A percentile compares a stretch with the other conserved stretches of the same genome.
phyloP scores from a whole-genome alignment of 495 filamentous ascomycete genomes.

The Glonium stellatum region DNA sequence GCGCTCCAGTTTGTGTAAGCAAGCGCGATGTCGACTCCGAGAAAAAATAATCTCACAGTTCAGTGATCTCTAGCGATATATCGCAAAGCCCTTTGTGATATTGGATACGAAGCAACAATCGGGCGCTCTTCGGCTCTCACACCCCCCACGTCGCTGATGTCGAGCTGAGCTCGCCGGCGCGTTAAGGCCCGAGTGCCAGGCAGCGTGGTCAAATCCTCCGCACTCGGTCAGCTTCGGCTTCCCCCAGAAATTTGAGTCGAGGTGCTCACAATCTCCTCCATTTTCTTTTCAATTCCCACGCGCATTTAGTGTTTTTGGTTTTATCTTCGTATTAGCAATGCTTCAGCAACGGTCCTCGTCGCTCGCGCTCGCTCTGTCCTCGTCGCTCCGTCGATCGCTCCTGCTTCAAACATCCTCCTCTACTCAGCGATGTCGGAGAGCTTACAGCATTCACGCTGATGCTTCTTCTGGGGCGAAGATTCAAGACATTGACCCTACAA shows the following conservation, averaged over 20 bases:
- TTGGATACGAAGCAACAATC: too few relatives aligned
- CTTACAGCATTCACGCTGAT: slow-evolving; percentile 34
- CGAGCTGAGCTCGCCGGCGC: slow-evolving; percentile 1
- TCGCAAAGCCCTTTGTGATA: slow-evolving; percentile 7
- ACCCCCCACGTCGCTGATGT: not conserved
- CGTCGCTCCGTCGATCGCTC: slow-evolving; percentile 14
- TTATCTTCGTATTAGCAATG: slow-evolving; percentile 8
- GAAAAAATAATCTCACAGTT: too few relatives aligned
- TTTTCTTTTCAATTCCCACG: slow-evolving; percentile 3
- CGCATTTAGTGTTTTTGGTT: not conserved
- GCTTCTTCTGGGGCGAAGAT: slow-evolving; percentile 32
- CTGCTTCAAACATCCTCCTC: slow-evolving; percentile 34
- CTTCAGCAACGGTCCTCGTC: slow-evolving; percentile 24
- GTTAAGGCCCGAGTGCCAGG: not conserved
- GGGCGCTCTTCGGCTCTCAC: not conserved
- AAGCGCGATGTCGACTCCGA: not conserved
- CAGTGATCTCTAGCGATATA: not conserved
- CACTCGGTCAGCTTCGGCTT: slow-evolving; percentile 15
- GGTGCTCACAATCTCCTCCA: not conserved
- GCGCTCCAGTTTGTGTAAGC: not conserved
- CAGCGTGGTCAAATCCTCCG: not conserved
- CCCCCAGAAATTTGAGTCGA: not conserved
- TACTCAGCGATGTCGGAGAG: slow-evolving; percentile 30
- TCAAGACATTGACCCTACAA: slow-evolving; percentile 64
- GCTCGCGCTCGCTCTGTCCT: slow-evolving; percentile 17